Evolutionary conservation across 2,329 filamentous ascomycete genomes (phyloP).

Genomic region (Parastagonospora avenae): DNA sequence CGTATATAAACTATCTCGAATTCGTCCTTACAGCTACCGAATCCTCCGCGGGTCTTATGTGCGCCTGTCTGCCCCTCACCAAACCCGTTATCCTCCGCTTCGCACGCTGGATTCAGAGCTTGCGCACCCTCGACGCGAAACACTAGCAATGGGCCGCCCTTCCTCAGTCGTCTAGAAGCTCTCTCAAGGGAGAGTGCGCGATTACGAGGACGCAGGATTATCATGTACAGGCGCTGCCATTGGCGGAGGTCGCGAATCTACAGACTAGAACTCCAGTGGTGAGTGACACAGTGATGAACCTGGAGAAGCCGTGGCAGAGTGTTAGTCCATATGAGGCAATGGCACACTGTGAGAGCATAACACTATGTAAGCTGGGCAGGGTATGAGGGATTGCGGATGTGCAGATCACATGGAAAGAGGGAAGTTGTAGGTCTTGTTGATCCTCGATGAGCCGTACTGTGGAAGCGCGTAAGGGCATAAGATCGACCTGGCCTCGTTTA

Average conservation of each 20-base stretch:
- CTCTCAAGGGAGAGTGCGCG: background rate
- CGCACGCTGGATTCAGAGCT: constrained; percentile 1
- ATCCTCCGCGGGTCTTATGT: constrained; percentile 8
- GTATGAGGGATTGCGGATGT: background rate
- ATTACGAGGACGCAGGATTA: constrained; percentile 7
- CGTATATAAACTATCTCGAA: constrained; percentile 14
- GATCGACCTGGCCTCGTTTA: too few species aligned
- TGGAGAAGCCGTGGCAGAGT: constrained; percentile 2
- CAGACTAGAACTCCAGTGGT: background rate
- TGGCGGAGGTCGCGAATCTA: background rate
- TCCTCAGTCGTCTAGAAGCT: background rate
- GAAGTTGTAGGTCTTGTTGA: too few species aligned
- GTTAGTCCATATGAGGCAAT: background rate
- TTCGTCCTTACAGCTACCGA: constrained; percentile 9
- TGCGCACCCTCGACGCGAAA: constrained; percentile 2
- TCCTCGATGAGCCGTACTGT: too few species aligned
- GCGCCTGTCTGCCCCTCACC: constrained; percentile 8
- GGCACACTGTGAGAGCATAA: background rate
- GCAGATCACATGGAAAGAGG: background rate
- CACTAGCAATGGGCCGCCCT: constrained; percentile 10
- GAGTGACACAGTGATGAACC: background rate
- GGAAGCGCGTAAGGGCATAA: too few species aligned
- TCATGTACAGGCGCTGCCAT: constrained; percentile 6
- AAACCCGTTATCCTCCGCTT: constrained; percentile 6
- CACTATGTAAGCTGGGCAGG: background rate